Conservation (phyloP, 768 basidiomycete genomes). For the Trametes cinnabarina region DNA sequence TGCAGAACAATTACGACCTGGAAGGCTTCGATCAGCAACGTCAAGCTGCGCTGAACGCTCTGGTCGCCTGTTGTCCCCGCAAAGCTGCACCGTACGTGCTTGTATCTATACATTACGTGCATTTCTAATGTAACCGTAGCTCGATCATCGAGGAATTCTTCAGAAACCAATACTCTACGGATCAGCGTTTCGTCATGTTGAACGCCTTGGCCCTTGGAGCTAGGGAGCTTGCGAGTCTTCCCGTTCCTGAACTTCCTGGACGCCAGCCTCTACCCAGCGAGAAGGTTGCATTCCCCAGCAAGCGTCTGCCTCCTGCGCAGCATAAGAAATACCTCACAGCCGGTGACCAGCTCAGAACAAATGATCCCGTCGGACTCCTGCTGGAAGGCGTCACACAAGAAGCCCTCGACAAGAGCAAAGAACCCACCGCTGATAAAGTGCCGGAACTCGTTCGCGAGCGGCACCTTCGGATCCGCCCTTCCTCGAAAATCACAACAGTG, state of each 20-base stretch:
- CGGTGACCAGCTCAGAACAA: conserved; percentile 33
- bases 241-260: conserved; percentile 16
- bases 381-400: conserved; percentile 60
- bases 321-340: conserved; percentile 65
- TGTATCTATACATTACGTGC: background rate
- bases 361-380: conserved; percentile 51
- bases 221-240: conserved; percentile 68
- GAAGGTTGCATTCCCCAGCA: conserved; percentile 71
- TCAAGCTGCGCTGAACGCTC: conserved; percentile 73
- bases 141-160: conserved; percentile 91
- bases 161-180: conserved; percentile 85
- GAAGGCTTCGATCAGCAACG: conserved; percentile 73
- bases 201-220: conserved; percentile 86
- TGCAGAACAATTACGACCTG: conserved; percentile 86
- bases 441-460: conserved; percentile 72
- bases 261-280: conserved; percentile 20
- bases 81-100: conserved; percentile 67
- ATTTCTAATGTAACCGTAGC: conserved; percentile 38
- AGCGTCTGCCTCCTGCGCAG: conserved; percentile 65
- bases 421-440: conserved; percentile 50
- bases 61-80: conserved; percentile 76
- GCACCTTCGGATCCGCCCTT: conserved; percentile 59
- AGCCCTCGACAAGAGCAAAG: conserved; percentile 61
- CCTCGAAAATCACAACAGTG: conserved; percentile 47
- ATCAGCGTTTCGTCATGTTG: conserved; percentile 82